Conservation (phyloP, 208 protist species). For the Phytomonas francai region DNA sequence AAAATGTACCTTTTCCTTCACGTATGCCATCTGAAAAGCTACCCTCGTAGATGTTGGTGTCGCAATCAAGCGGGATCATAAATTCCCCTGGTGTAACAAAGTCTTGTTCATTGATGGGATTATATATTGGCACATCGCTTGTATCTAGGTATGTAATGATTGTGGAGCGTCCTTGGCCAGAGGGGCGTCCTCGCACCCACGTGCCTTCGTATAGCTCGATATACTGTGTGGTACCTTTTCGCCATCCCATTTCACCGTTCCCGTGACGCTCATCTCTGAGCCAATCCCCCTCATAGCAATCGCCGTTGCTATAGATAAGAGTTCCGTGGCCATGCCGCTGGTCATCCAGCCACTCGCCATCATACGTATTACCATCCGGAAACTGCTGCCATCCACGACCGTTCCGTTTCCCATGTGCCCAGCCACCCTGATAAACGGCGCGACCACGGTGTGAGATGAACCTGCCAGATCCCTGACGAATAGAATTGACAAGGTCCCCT, state of each 20-base stretch:
- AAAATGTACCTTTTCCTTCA: slow-evolving; percentile 68
- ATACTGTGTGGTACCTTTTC: slow-evolving; percentile 26
- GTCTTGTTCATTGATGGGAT: neutral
- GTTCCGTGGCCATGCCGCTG: slow-evolving; percentile 45
- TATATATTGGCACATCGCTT: neutral
- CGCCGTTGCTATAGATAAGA: slow-evolving; percentile 45
- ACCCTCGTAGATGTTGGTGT: slow-evolving; percentile 68
- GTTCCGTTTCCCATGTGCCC: slow-evolving; percentile 51
- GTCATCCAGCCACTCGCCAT: slow-evolving; percentile 50
- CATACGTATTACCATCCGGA: slow-evolving; percentile 56
- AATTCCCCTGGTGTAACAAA: neutral
- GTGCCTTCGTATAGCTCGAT: slow-evolving; percentile 71
- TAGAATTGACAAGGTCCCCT: slow-evolving; percentile 46
- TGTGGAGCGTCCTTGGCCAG: slow-evolving; percentile 61
- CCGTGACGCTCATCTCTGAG: slow-evolving; percentile 37
- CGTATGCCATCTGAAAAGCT: slow-evolving; percentile 40
- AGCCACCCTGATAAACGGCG: slow-evolving; percentile 61
- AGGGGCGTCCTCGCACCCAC: slow-evolving; percentile 52
- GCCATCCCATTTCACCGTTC: slow-evolving; percentile 75
- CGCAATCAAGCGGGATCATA: neutral
- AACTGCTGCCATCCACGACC: slow-evolving; percentile 64
- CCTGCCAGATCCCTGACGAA: slow-evolving; percentile 72
- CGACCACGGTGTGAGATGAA: slow-evolving; percentile 33
- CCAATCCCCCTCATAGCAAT: slow-evolving; percentile 82
- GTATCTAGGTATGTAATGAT: slow-evolving; percentile 29